Conservation (phyloP, 2,329 filamentous ascomycete genomes). For the Aspergillus brunneoviolaceus region DNA sequence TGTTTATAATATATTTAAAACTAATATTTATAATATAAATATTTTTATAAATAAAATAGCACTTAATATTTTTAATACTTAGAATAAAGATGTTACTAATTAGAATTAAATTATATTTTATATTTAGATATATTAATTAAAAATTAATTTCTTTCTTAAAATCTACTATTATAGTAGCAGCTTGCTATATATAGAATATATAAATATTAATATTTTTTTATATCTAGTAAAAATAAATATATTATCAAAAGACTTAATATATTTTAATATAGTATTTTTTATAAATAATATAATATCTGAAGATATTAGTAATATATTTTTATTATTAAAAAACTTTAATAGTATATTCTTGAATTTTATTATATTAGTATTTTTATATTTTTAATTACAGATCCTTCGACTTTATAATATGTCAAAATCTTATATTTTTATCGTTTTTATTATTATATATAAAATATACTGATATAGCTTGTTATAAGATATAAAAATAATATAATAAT, state of each 20-base stretch:
- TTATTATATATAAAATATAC: too few relatives aligned
- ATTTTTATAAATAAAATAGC: not conserved
- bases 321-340: too few relatives aligned
- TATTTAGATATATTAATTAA: not conserved
- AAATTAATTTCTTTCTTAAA: not conserved
- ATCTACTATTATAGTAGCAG: not conserved
- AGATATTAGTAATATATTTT: too few relatives aligned
- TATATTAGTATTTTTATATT: too few relatives aligned
- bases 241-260: not conserved
- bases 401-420: too few relatives aligned
- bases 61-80: not conserved
- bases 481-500: too few relatives aligned
- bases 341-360: too few relatives aligned
- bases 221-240: not conserved
- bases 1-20: not conserved
- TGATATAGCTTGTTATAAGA: too few relatives aligned
- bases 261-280: not conserved
- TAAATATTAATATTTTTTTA: not conserved
- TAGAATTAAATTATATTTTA: not conserved
- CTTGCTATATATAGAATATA: not conserved
- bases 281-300: not conserved
- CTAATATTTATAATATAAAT: too few relatives aligned
- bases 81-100: not conserved
- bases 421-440: too few relatives aligned
- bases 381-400: too few relatives aligned